Evolutionary conservation across 208 protist species (phyloP), one percentile per base, ranked within the genome.

Genomic region (Novymonas esmeraldas): DNA sequence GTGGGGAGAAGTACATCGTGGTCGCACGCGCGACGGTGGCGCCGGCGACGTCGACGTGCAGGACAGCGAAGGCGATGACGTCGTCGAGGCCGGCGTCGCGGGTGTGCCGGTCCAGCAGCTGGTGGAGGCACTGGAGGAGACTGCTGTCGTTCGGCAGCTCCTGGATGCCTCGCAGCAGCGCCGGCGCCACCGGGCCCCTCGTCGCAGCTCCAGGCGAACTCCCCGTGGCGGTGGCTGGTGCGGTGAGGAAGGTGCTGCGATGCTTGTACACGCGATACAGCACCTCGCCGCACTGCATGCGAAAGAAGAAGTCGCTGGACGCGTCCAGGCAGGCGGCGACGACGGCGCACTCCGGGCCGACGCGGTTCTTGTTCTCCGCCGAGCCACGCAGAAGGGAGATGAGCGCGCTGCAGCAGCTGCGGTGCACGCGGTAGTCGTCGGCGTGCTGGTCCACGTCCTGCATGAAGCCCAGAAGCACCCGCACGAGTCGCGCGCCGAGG

Each of bases 281-380:
- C 33, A 96, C 76, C 68, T 96, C 87, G 38, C 86, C 78, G 59
- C 90, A 96, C 73, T 96, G 90, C 87, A 96, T 92, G 64, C 89
- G 85, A 52, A 93, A 91, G 59, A 91, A 96, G n/a, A 94, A 83
- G 57, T 96, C 90, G 18, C 50, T 70, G 10, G 90, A 84, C 31
- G 57, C 39, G 45, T 81, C 70, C 7, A 96, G 58, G n/a, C 69
- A 69, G 16, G 56, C 75, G 10, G 72, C 82, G 46, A 96, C 76
- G 11, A 52, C 56, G 14, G 64, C 73, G 64, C 83, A 89, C 48
- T 79, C 73, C 20, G 75, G 69, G 50, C 73, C 78, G 22, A 95
- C 66, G 18, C 80, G 79, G 31, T 84, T 85, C 62, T 95, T 95
- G 69, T 95, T 95, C 16, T 52, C 73, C 58, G 70, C 82, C 26